These are phyloP conservation scores for Triticum urartu DNA, from an alignment of 176 grass and related monocot genomes.

Conservation along the genomic window DNA sequence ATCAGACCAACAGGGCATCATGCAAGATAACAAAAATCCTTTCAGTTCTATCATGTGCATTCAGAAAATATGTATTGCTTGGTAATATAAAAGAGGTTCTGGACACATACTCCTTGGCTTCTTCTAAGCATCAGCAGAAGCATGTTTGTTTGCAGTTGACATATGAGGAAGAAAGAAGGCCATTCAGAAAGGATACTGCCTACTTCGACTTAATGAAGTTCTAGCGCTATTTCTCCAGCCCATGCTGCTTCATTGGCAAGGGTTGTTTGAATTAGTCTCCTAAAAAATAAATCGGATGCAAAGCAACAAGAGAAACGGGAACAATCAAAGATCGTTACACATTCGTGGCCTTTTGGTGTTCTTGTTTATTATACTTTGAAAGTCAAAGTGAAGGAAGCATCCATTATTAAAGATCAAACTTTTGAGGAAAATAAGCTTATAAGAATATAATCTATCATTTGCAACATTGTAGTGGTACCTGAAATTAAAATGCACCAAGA, in stretches of 20 bases:
- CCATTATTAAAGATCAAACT: no score
- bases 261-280: no score
- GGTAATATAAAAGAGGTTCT: background rate
- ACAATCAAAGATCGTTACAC: no score
- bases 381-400: no score
- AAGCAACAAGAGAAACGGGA: no score
- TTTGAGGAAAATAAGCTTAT: background rate
- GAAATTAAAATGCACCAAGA: background rate
- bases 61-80: slow-evolving; percentile 1
- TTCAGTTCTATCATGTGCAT: background rate
- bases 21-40: slow-evolving; percentile 10
- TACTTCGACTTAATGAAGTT: slow-evolving; percentile 69
- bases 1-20: slow-evolving; percentile 3
- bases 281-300: no score
- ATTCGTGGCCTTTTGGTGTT: no score
- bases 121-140: slow-evolving; percentile 85
- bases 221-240: no score
- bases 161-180: slow-evolving; percentile 86
- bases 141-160: slow-evolving; percentile 87
- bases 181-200: slow-evolving; percentile 73
- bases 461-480: background rate
- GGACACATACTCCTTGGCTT: slow-evolving; percentile 81
- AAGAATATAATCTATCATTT: background rate
- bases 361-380: no score
- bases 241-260: no score